A percentile compares a stretch with the other conserved stretches of the same genome.
phyloP scores from a whole-genome alignment of 1,284 basidiomycete genomes.

The Neotropicomus parvogracilis region DNA sequence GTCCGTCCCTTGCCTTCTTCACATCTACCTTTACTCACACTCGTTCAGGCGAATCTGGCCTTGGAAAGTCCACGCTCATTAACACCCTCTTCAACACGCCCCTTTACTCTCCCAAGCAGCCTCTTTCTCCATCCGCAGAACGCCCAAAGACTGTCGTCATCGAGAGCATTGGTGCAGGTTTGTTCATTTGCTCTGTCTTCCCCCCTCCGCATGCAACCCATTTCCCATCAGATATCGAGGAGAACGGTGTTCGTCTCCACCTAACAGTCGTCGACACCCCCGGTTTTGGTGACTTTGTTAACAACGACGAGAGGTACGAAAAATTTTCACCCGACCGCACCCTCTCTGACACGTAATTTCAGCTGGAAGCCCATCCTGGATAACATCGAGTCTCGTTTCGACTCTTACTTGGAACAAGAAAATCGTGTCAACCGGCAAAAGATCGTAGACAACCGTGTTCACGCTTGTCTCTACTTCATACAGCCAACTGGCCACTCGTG shows the following conservation, averaged over 20 bases:
- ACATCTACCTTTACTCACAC: slow-evolving; percentile 19
- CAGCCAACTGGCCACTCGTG: slow-evolving; percentile 96
- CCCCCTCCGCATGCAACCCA: slow-evolving; percentile 18
- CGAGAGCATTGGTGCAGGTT: slow-evolving; percentile 94
- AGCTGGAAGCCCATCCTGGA: slow-evolving; percentile 98
- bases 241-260: slow-evolving; percentile 91
- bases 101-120: slow-evolving; percentile 85
- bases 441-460: slow-evolving; percentile 84
- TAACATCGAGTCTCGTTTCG: slow-evolving; percentile 95
- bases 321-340: slow-evolving; percentile 3
- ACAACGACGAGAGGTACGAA: slow-evolving; percentile 89
- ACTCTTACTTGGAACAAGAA: slow-evolving; percentile 95
- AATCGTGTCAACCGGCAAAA: slow-evolving; percentile 93
- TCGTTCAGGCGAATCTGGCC: slow-evolving; percentile 83
- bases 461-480: slow-evolving; percentile 96
- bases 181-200: slow-evolving; percentile 5
- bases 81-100: slow-evolving; percentile 97
- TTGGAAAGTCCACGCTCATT: slow-evolving; percentile 96
- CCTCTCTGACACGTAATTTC: slow-evolving; percentile 15
- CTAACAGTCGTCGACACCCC: slow-evolving; percentile 98
- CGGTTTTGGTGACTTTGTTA: slow-evolving; percentile 96
- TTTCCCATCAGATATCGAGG: slow-evolving; percentile 80
- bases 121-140: slow-evolving; percentile 80
- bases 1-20: slow-evolving; percentile 47
- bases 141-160: slow-evolving; percentile 90